A percentile compares a stretch with the other conserved stretches of the same genome.
Conservation (phyloP, 2,329 filamentous ascomycete genomes). For the Aspergillus sp. region DNA sequence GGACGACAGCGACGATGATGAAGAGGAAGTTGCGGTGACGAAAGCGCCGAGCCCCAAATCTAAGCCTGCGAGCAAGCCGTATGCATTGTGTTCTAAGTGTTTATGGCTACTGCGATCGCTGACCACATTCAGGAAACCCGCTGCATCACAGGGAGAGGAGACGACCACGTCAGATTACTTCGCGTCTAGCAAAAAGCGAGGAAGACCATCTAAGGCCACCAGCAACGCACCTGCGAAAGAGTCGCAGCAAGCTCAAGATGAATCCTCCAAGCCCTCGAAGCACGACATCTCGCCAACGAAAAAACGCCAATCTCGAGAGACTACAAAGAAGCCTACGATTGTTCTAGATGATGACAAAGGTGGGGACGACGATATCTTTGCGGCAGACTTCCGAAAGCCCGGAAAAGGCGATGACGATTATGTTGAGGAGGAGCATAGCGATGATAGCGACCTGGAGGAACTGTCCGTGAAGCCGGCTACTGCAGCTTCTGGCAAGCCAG, state of each 20-base stretch:
- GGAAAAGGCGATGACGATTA: constrained; percentile 66
- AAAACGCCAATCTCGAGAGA: constrained; percentile 13
- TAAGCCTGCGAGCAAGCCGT: constrained; percentile 48
- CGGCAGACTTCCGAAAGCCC: constrained; percentile 64
- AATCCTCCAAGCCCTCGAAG: constrained; percentile 2
- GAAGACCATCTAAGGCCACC: constrained; percentile 39
- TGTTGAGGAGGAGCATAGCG: constrained; percentile 57
- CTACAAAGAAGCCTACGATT: constrained; percentile 33
- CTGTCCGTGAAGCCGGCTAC: constrained; percentile 60
- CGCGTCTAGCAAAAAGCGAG: constrained; percentile 55
- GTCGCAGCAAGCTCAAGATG: constrained; percentile 14
- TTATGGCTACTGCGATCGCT: background rate
- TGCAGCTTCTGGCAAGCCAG: constrained; percentile 44
- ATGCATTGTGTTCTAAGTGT: constrained; percentile 24
- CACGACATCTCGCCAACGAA: constrained; percentile 18
- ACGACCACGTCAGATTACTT: constrained; percentile 65
- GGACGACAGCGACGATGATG: constrained; percentile 78
- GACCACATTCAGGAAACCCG: constrained; percentile 42
- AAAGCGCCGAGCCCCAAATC: constrained; percentile 38
- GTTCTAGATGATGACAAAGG: constrained; percentile 61
- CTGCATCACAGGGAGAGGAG: constrained; percentile 52
- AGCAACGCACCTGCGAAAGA: constrained; percentile 19
- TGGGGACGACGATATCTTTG: constrained; percentile 78
- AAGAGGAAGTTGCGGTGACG: constrained; percentile 42
- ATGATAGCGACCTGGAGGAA: constrained; percentile 60